Base-by-base conservation (phyloP, 2,329 filamentous ascomycete genomes). In the Ceratocystis diversiconidia region DNA sequence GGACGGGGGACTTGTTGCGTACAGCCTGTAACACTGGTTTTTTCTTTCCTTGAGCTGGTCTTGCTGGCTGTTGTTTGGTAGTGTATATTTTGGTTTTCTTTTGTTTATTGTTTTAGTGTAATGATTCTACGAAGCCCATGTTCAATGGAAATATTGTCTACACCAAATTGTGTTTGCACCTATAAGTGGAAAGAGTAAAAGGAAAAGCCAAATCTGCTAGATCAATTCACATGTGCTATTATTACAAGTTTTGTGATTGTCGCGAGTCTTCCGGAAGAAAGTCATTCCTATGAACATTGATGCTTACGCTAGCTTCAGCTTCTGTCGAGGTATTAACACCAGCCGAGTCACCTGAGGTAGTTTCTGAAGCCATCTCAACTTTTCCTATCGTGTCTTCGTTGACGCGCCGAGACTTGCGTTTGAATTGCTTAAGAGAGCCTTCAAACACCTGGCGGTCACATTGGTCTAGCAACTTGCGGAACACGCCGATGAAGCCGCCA, bases 401-500 rank as follows among this genome's bases (percentile, higher is more conserved):
- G 5, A 44, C 30, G 10, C 46, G 46, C n/a, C 61, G 28, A 10
- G 61, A 10, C 25, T 62, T 62, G 12, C 25, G 28, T 28, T 62
- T 25, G 22, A 30, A 48, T 44, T 15, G 62, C 28, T 61, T 61
- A 8, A 60, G 41, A 36, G 36, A 64, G 5, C 65, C 65, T 15
- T 67, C 57, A 43, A 61, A 50, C n/a, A 65, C 62, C 25, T 44
- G 30, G 44, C 65, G 57, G 2, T 64, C 46, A 2, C 43, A 32
- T 30, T 52, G 57, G 28, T 65, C 65, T 2, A 72, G 73, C 71
- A 73, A 73, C 52, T 73, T 72, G 7, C 75, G 73, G 61, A 75
- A 70, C 4, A 78, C 72, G 22, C 74, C 75, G 22, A 78, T 70
- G 62, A 78, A 78, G 0, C 76, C 76, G 28, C 76, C 76, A 0